phyloP scores from a whole-genome alignment of 2,329 filamentous ascomycete genomes.

The Diplodia corticola region DNA sequence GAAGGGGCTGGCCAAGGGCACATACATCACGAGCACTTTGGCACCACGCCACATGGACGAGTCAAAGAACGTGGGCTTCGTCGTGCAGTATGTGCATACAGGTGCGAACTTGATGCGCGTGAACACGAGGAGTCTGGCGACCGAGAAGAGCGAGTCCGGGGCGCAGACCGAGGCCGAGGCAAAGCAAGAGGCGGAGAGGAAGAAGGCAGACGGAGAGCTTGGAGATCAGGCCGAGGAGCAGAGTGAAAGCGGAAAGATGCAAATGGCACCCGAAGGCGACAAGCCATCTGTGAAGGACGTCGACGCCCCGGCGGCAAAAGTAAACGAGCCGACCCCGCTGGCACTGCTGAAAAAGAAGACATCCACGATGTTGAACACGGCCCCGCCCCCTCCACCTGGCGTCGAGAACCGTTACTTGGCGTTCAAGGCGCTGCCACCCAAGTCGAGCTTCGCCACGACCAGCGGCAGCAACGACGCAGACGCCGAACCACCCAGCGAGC shows the following conservation, averaged over 20 bases:
- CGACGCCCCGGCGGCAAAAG: background rate
- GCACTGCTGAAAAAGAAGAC: conserved; percentile 25
- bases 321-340: background rate
- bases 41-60: conserved; percentile 76
- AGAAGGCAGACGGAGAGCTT: conserved; percentile 13
- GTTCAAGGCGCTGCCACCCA: conserved; percentile 57
- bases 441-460: conserved; percentile 40
- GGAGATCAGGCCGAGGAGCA: background rate
- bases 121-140: conserved; percentile 75
- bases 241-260: conserved; percentile 12
- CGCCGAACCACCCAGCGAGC: conserved; percentile 45
- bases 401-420: conserved; percentile 46
- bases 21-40: conserved; percentile 88
- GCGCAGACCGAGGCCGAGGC: conserved; percentile 29
- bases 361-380: conserved; percentile 29
- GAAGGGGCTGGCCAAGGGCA: conserved; percentile 71
- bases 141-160: conserved; percentile 51
- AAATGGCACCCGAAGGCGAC: background rate
- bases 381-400: conserved; percentile 19
- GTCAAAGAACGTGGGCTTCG: conserved; percentile 77
- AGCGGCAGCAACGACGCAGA: conserved; percentile 28
- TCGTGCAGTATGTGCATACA: conserved; percentile 73
- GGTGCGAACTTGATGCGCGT: conserved; percentile 71
- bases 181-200: conserved; percentile 29
- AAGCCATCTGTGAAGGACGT: background rate